Conservation (phyloP, 1,284 basidiomycete species). For the Fomitiporia mediterranea region DNA sequence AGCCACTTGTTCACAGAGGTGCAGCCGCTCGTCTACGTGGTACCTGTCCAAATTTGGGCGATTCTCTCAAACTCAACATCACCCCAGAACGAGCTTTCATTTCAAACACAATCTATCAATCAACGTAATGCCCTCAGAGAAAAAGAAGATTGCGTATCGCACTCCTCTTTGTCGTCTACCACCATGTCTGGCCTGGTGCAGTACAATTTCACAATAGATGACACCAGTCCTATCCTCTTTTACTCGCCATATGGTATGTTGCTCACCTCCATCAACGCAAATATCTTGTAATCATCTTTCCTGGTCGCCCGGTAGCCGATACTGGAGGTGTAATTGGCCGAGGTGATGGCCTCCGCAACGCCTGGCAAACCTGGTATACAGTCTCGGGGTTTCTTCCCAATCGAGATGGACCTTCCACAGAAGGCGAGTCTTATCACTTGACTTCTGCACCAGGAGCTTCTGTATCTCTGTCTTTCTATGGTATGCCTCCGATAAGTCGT, state of each 20-base stretch:
- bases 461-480: constrained; percentile 27
- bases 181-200: constrained; percentile 15
- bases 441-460: constrained; percentile 27
- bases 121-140: not conserved
- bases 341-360: constrained; percentile 14
- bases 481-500: constrained; percentile 22
- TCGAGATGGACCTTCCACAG: constrained; percentile 18
- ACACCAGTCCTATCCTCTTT: constrained; percentile 12
- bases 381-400: constrained; percentile 23
- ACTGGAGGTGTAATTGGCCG: constrained; percentile 21
- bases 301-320: not conserved
- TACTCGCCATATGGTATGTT: constrained; percentile 15
- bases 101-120: not conserved
- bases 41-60: not conserved
- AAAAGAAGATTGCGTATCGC: no score
- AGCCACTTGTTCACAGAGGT: no score
- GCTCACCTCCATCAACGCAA: not conserved
- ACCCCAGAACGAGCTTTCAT: not conserved
- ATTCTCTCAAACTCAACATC: not conserved
- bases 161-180: not conserved
- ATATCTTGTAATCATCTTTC: no score
- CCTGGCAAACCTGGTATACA: constrained; percentile 30
- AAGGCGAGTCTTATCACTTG: constrained; percentile 26
- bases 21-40: not conserved
- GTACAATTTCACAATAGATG: constrained; percentile 17